Percentiles rank a stretch among this genome's conserved stretches.
phyloP scores from a whole-genome alignment of 257 asterid genomes.

The Nicotiana noctiflora region DNA sequence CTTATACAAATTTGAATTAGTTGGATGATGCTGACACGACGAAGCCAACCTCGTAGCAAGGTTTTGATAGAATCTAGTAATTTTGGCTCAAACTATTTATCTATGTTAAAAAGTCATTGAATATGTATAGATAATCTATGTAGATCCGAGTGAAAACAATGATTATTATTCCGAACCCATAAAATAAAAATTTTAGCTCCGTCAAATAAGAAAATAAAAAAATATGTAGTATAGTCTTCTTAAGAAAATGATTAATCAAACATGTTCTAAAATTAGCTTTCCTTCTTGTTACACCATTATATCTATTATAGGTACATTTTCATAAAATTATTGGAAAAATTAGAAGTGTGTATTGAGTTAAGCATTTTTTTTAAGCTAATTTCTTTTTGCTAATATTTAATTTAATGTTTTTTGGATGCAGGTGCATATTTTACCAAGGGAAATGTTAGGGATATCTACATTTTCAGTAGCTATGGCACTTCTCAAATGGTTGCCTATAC shows the following conservation, averaged over 20 bases:
- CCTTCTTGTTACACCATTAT: neutral
- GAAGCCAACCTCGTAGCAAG: too few relatives aligned
- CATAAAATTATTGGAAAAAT: neutral
- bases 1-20: too few relatives aligned
- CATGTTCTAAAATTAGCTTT: neutral
- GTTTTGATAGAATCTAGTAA: fast-evolving
- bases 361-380: neutral
- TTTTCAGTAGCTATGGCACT: slow-evolving; percentile 63
- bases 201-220: too few relatives aligned
- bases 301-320: neutral
- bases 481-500: slow-evolving; percentile 63
- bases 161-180: too few relatives aligned
- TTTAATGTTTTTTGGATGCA: slow-evolving; percentile 12
- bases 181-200: too few relatives aligned
- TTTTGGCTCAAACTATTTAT: too few relatives aligned
- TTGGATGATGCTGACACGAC: too few relatives aligned
- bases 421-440: slow-evolving; percentile 87
- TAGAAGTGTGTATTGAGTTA: neutral
- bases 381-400: neutral
- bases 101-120: too few relatives aligned
- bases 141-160: too few relatives aligned
- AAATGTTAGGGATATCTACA: slow-evolving; percentile 75
- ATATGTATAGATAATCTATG: too few relatives aligned
- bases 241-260: too few relatives aligned
- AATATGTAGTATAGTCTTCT: too few relatives aligned